Percentiles rank a stretch among this genome's conserved stretches.
Evolutionary conservation across 441 rosid genomes (phyloP).

Genomic region (Francoa sonchifolia): DNA sequence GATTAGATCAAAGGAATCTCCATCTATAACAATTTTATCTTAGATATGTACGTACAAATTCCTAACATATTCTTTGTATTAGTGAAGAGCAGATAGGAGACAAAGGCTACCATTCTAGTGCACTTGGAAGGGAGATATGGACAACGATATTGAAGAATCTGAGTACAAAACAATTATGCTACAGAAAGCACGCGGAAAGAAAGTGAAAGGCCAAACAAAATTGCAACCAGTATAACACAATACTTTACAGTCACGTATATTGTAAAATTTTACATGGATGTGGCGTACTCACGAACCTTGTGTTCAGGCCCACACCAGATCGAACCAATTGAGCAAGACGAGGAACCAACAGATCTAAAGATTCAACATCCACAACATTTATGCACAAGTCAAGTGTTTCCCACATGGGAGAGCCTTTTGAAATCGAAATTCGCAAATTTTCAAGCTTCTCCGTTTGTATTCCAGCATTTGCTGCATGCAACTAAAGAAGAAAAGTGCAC

Average conservation of each 20-base stretch:
- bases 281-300: constrained; percentile 45
- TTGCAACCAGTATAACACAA: too few relatives aligned
- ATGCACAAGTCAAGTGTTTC: constrained; percentile 96
- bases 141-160: too few relatives aligned
- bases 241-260: neutral
- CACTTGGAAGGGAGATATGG: too few relatives aligned
- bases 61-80: too few relatives aligned
- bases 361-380: constrained; percentile 59
- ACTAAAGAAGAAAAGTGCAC: constrained; percentile 29
- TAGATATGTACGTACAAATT: too few relatives aligned
- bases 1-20: too few relatives aligned
- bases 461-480: constrained; percentile 97
- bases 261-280: constrained; percentile 3
- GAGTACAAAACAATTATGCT: too few relatives aligned
- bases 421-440: constrained; percentile 79
- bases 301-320: constrained; percentile 92
- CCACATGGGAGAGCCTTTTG: constrained; percentile 99
- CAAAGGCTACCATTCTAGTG: too few relatives aligned
- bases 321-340: constrained; percentile 83
- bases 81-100: too few relatives aligned
- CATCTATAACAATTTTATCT: too few relatives aligned
- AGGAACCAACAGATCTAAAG: constrained; percentile 73
- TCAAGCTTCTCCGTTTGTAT: constrained; percentile 91
- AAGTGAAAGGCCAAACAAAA: too few relatives aligned
- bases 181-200: too few relatives aligned